phyloP scores from a whole-genome alignment of 345 rosid genomes.

The Boechera stricta region DNA sequence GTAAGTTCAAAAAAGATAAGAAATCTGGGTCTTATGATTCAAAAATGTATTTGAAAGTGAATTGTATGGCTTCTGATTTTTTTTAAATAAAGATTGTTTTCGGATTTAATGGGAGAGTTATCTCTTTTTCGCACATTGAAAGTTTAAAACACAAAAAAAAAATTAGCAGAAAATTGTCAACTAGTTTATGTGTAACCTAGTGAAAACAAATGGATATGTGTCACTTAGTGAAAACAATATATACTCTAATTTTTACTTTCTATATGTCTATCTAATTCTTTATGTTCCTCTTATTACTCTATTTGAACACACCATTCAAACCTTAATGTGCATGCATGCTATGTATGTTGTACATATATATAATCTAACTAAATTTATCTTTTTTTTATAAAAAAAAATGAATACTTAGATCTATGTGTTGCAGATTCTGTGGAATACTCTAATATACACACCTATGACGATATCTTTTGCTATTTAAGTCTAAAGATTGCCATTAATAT shows the following conservation, averaged over 20 bases:
- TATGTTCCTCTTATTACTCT: neutral
- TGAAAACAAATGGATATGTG: neutral
- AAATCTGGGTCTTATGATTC: conserved; percentile 21
- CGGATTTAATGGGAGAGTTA: neutral
- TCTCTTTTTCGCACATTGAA: neutral
- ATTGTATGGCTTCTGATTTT: neutral
- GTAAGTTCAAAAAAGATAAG: neutral
- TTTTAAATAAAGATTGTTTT: neutral
- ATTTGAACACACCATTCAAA: neutral
- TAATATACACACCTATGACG: neutral
- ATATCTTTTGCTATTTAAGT: neutral
- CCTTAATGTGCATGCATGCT: neutral
- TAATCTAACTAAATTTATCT: neutral
- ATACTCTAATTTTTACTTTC: neutral
- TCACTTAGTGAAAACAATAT: neutral
- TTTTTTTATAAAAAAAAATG: neutral
- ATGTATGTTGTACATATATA: neutral
- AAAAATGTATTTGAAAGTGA: neutral
- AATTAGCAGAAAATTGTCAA: neutral
- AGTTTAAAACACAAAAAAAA: neutral
- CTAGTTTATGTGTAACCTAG: neutral
- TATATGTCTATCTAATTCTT: neutral
- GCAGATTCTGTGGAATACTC: neutral
- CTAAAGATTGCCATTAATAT: neutral
- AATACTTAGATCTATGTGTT: neutral